These are phyloP conservation scores for Eucalyptus cloeziana DNA, from an alignment of 345 rosid genomes.

Conservation along the genomic window DNA sequence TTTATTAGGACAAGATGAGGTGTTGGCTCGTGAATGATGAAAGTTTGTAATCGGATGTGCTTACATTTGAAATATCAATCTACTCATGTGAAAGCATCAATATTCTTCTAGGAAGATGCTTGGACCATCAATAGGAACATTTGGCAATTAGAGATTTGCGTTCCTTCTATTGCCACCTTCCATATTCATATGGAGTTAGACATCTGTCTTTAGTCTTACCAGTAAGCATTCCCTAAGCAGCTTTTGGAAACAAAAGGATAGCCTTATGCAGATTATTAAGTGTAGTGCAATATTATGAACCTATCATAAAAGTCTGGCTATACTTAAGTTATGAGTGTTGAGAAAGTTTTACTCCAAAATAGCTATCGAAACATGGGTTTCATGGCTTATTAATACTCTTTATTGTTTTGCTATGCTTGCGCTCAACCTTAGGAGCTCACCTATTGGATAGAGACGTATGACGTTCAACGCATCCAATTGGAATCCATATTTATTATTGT, in stretches of 20 bases:
- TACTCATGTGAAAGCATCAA: background rate
- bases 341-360: background rate
- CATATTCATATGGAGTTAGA: background rate
- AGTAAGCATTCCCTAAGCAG: background rate
- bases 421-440: background rate
- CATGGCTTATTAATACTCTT: background rate
- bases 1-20: background rate
- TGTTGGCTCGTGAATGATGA: background rate
- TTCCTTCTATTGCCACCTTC: background rate
- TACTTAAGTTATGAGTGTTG: background rate
- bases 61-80: background rate
- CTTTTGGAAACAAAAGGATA: background rate
- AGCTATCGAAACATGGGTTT: background rate
- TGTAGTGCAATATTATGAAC: background rate
- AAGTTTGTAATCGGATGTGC: background rate
- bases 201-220: background rate
- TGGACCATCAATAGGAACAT: background rate
- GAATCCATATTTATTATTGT: background rate
- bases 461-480: background rate
- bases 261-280: background rate
- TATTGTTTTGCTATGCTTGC: background rate
- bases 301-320: background rate
- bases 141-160: background rate
- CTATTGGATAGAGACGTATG: background rate
- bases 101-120: background rate